phyloP scores from a whole-genome alignment of 78 protist genomes.

The Polysphondylium violaceum region DNA sequence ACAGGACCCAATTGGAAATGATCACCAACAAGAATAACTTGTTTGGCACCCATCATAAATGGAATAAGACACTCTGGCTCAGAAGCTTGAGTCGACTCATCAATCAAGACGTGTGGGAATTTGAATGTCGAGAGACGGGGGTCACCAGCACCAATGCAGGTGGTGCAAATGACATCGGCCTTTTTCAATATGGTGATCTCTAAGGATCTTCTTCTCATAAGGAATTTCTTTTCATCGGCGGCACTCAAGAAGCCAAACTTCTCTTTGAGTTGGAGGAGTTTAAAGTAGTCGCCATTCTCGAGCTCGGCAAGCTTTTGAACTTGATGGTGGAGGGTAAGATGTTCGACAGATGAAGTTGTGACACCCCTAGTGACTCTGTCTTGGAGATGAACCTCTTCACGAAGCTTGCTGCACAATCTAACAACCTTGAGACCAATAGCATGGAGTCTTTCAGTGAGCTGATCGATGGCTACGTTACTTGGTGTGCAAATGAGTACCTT shows the following conservation, averaged over 20 bases:
- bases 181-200: constrained; percentile 93
- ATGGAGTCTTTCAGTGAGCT: constrained; percentile 96
- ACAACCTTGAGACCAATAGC: constrained; percentile 98
- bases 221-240: constrained; percentile 85
- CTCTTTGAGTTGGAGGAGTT: constrained; percentile 91
- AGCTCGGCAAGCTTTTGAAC: constrained; percentile 82
- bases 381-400: constrained; percentile 98
- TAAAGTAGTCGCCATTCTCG: constrained; percentile 87
- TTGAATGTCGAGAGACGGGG: constrained; percentile 91
- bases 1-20: constrained; percentile 97
- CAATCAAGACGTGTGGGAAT: constrained; percentile 96
- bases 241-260: constrained; percentile 83
- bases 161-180: constrained; percentile 99
- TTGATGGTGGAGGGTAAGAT: constrained; percentile 97
- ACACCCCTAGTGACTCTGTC: too few species aligned
- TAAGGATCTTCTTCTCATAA: constrained; percentile 30
- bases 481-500: constrained; percentile 99
- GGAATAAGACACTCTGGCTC: constrained; percentile 99
- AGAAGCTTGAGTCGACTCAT: constrained; percentile 99
- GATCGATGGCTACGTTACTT: constrained; percentile 99
- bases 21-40: constrained; percentile 96
- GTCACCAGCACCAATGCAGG: constrained; percentile 99
- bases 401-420: constrained; percentile 95
- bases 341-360: constrained; percentile 93
- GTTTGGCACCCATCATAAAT: constrained; percentile 96